Percentiles rank a stretch among this genome's conserved stretches.
Conservation (phyloP, 805 yeast genomes). For the Debaryomyces tyrocola region DNA sequence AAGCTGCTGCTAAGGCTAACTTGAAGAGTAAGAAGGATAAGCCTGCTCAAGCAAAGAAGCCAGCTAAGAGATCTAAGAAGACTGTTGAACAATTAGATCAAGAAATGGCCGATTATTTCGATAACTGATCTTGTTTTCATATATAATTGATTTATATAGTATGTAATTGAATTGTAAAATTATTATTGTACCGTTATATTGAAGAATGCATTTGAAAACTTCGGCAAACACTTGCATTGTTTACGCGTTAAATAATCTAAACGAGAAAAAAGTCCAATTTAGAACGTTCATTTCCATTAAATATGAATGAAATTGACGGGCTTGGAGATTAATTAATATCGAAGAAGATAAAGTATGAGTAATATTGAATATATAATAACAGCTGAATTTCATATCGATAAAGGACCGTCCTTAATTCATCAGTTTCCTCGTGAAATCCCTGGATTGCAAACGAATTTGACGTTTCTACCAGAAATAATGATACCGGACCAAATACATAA, state of each 20-base stretch:
- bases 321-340: background rate
- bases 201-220: background rate
- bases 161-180: conserved; percentile 1
- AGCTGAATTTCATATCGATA: conserved; percentile 77
- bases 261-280: too few species aligned
- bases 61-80: conserved; percentile 53
- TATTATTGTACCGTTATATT: background rate
- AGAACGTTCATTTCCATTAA: too few species aligned
- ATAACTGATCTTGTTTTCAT: conserved; percentile 21
- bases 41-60: conserved; percentile 38
- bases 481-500: conserved; percentile 62
- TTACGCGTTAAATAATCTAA: too few species aligned
- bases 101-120: conserved; percentile 96
- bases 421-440: conserved; percentile 43
- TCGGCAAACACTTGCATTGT: too few species aligned
- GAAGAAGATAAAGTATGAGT: conserved; percentile 8
- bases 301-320: background rate
- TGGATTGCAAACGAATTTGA: conserved; percentile 31
- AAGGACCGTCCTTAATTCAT: conserved; percentile 65
- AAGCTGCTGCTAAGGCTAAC: conserved; percentile 12
- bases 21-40: conserved; percentile 27
- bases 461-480: conserved; percentile 53
- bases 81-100: conserved; percentile 93
- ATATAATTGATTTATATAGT: conserved; percentile 1
- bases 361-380: conserved; percentile 60